A percentile compares a stretch with the other conserved stretches of the same genome.
phyloP scores from a whole-genome alignment of 1,284 basidiomycete genomes.

The Trichosporon sp. region DNA sequence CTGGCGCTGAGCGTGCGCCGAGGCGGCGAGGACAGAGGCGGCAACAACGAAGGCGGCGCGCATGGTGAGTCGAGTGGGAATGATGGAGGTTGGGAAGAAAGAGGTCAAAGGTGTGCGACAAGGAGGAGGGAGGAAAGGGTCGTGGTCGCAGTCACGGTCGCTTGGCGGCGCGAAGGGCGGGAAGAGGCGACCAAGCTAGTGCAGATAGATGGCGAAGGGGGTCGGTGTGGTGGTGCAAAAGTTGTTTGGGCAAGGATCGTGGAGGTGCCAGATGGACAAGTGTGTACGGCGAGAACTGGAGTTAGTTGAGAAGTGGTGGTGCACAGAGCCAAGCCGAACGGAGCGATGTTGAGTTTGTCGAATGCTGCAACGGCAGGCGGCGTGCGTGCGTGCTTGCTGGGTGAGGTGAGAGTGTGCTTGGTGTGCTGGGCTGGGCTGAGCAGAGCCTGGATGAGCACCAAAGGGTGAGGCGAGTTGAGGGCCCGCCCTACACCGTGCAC shows the following conservation, averaged over 20 bases:
- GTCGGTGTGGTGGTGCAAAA: neutral
- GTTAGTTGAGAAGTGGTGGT: neutral
- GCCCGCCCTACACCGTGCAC: too few relatives aligned
- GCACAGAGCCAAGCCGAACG: neutral
- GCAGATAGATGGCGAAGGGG: neutral
- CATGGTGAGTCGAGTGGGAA: constrained; percentile 9
- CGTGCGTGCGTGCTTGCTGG: too few relatives aligned
- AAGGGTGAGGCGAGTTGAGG: too few relatives aligned
- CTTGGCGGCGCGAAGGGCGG: neutral
- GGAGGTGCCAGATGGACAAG: neutral
- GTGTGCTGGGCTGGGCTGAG: neutral
- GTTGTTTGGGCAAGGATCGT: neutral
- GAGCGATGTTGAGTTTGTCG: neutral
- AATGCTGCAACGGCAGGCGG: too few relatives aligned
- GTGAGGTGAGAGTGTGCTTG: neutral
- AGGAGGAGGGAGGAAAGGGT: neutral
- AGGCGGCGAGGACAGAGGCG: constrained; percentile 5
- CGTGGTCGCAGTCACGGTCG: neutral
- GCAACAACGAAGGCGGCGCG: constrained; percentile 5
- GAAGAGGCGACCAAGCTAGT: neutral
- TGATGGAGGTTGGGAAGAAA: neutral
- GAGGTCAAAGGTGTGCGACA: neutral
- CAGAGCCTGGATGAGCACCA: too few relatives aligned
- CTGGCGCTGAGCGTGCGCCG: constrained; percentile 5
- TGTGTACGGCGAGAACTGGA: too few relatives aligned